Evolutionary conservation across 2,329 filamentous ascomycete species (phyloP), one percentile per base, ranked within the genome.

Genomic region (Colletotrichum tamarilloi): DNA sequence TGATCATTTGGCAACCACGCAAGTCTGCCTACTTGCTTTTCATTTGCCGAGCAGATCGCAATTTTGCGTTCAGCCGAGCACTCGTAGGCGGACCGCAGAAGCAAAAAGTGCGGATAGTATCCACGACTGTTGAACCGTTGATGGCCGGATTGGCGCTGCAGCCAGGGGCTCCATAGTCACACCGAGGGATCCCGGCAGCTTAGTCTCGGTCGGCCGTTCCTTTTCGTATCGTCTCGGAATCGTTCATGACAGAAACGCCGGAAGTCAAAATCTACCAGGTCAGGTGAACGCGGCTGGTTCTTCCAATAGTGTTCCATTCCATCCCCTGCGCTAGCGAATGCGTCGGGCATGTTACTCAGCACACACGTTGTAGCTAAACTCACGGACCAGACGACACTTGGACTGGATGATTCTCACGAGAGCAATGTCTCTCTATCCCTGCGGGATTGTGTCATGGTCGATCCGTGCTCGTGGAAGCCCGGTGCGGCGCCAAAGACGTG

Each of bases 271-370:
- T 59, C 55, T 26, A 58, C 49, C 26, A 59, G 55, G 66, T 60
- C 66, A 69, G 67, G 53, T 69, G 66, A 69, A 42, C 55, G 66
- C 67, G 67, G 59, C 46, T 57, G 59, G 67, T 30, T 70, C 60
- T 70, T 53, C 60, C 70, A 70, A 56, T 64, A 38, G 46, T 70
- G 66, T 49, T 60, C 46, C 66, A 32, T 70, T 60, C 52, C 60
- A 55, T 60, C 32, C 24, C 66, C 53, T 69, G 70, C 59, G 55
- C 59, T 69, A 73, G 66, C 53, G 53, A 35, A 62, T 49, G 30
- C 28, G 28, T 26, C 30, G 12, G 30, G 6, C 19, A 11, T 3
- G 58, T 19, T 56, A 55, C 24, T 59, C 9, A 42, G 69, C 38
- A 68, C 59, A 65, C 59, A 46, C 66, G 67, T 60, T 28, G 59